Base-by-base conservation (phyloP, 371 early-diverging fungal genomes). In the Mortierella sp. region DNA sequence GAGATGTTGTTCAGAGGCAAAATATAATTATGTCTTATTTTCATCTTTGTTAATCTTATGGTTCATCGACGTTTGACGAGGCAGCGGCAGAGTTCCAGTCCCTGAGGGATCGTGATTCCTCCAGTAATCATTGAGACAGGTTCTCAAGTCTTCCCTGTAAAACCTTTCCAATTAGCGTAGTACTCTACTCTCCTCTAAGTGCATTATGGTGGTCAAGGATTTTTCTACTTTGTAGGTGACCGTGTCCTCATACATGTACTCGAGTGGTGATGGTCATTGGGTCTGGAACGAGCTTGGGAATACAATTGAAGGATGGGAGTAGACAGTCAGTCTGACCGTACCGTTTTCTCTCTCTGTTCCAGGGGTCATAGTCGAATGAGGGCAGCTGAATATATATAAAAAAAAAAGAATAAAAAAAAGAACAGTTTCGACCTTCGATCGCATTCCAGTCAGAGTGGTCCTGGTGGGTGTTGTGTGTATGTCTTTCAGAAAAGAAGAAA, bases 151-250 rank as follows among this genome's bases (percentile, higher is more conserved):
- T 38, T 38, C 42, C 5, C 42, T 38, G 42, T 38, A 38, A 38
- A 38, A 38, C 42, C 42, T 38, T 38, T 38, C 42, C 42, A 38
- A 38, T 5, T 38, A 38, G 5, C 42, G 42, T 38, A 38, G 42
- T 38, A 38, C 42, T 38, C 42, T 38, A 38, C 42, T 38, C 42
- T 5, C 42, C 42, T 5, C 42, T 5, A 38, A 5, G 42, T 38
- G 42, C 42, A 38, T 1, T 38, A 2, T 38, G 38, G 38, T 77
- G 71, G 28, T 60, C 50, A 65, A 77, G n/a, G 7, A 77, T 77
- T 63, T 57, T 13, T 72, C 57, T 6, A 77, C 72, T 47, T 71
- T 72, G 48, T 52, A 77, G 2, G 47, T 72, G 3, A 1, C 31
- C n/a, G 48, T 68, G 14, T 38, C 38, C n/a, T 60, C 73, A 21